Evolutionary conservation across 495 filamentous ascomycete species (phyloP).

Genomic region (Penicillium alfredii): DNA sequence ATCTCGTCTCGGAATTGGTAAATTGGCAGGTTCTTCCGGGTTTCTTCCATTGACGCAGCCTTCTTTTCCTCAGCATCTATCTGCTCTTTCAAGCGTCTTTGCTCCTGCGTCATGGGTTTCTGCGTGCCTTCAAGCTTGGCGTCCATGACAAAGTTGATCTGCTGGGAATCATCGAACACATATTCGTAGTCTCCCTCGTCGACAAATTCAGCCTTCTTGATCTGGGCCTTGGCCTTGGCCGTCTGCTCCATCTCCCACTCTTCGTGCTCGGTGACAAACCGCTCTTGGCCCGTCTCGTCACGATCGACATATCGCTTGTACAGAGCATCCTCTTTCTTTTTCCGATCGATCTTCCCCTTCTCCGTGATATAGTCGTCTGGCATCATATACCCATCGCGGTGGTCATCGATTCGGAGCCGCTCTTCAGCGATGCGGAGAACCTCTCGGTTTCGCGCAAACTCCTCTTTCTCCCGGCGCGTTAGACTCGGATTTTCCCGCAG

Average conservation of each 20-base stretch:
- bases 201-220: conserved; percentile 65
- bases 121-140: conserved; percentile 61
- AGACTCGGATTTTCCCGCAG: conserved; percentile 69
- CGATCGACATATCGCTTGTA: conserved; percentile 88
- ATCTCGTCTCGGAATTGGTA: conserved; percentile 75
- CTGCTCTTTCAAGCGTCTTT: conserved; percentile 68
- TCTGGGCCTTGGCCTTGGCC: conserved; percentile 83
- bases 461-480: conserved; percentile 73
- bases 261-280: conserved; percentile 88
- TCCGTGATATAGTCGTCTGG: conserved; percentile 94
- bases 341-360: conserved; percentile 82
- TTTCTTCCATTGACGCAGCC: conserved; percentile 79
- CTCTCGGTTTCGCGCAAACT: conserved; percentile 87
- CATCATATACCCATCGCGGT: conserved; percentile 88
- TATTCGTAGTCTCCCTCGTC: conserved; percentile 90
- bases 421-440: conserved; percentile 84
- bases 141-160: conserved; percentile 82
- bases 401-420: conserved; percentile 79
- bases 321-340: conserved; percentile 83
- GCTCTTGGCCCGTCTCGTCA: conserved; percentile 82
- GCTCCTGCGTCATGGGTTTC: conserved; percentile 67
- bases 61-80: conserved; percentile 84
- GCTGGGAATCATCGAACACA: conserved; percentile 82
- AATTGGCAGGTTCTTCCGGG: conserved; percentile 83
- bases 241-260: conserved; percentile 94